phyloP scores from a whole-genome alignment of 305 asterid species.

The Solanum hybrid region DNA sequence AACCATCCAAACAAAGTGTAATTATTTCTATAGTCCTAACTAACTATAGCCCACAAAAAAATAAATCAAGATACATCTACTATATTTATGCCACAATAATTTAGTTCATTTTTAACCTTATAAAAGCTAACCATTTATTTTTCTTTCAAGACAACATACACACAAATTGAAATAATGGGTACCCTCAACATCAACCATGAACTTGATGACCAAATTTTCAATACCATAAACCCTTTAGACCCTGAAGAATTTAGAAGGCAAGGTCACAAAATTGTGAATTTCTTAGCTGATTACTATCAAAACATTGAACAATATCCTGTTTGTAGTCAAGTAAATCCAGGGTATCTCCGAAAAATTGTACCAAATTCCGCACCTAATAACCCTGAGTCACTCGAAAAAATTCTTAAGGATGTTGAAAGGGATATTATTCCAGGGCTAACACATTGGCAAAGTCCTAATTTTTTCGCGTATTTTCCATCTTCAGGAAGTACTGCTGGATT shows the following conservation, averaged over 20 bases:
- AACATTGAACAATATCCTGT: constrained; percentile 60
- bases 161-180: background rate
- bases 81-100: background rate
- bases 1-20: background rate
- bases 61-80: background rate
- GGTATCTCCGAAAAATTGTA: constrained; percentile 33
- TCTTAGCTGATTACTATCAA: constrained; percentile 56
- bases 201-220: background rate
- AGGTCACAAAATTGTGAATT: constrained; percentile 16
- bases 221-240: constrained; percentile 12
- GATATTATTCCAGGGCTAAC: background rate
- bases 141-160: background rate
- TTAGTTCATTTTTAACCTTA: background rate
- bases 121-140: background rate
- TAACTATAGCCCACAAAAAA: background rate
- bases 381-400: background rate
- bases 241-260: background rate
- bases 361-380: background rate
- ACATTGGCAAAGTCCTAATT: background rate
- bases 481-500: constrained; percentile 57
- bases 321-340: constrained; percentile 57
- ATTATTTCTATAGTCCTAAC: background rate
- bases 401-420: background rate
- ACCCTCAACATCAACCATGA: background rate
- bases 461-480: background rate